Evolutionary conservation across 345 rosid species (phyloP).

Genomic region (Carallia brachiata): DNA sequence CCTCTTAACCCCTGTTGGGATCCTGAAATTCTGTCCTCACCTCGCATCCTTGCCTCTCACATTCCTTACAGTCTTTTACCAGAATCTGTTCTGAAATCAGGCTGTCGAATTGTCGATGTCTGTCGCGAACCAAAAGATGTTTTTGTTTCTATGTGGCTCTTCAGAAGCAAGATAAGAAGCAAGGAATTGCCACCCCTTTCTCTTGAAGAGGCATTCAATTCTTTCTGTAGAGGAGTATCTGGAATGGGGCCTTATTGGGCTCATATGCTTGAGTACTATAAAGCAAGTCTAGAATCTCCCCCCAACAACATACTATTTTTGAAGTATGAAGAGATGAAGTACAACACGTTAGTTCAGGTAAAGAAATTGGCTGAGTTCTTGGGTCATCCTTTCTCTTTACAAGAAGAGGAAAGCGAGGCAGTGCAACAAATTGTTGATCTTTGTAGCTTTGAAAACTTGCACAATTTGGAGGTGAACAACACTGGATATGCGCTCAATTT

Average conservation of each 20-base stretch:
- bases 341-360: too few species aligned
- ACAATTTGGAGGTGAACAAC: too few species aligned
- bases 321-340: too few species aligned
- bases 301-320: too few species aligned
- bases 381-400: too few species aligned
- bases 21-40: background rate
- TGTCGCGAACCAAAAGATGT: slow-evolving; percentile 6
- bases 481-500: too few species aligned
- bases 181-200: background rate
- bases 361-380: too few species aligned
- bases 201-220: background rate
- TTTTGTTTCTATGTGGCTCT: slow-evolving; percentile 5
- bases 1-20: background rate
- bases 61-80: background rate
- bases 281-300: background rate
- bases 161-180: background rate
- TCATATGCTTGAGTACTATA: background rate
- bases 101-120: background rate
- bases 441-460: too few species aligned
- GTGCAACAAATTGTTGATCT: too few species aligned
- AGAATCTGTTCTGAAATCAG: background rate
- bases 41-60: background rate
- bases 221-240: background rate
- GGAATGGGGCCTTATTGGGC: background rate
- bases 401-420: too few species aligned